These are phyloP conservation scores for Nannizziopsis arthrosporioides DNA, from an alignment of 2,329 filamentous ascomycete genomes.

Conservation along the genomic window DNA sequence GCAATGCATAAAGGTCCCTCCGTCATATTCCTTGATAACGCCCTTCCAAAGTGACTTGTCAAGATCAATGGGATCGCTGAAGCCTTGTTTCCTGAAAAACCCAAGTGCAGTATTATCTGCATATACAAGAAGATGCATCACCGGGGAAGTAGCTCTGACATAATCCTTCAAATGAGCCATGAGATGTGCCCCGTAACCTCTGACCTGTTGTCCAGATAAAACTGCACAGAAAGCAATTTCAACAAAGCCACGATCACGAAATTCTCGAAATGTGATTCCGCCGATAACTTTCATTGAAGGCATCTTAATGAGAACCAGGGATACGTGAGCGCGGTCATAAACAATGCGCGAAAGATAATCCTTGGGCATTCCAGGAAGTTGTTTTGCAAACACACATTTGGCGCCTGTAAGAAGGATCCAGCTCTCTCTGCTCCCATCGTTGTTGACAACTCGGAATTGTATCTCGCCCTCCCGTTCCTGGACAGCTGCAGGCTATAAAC, in stretches of 20 bases:
- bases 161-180: slow-evolving; percentile 90
- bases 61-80: slow-evolving; percentile 86
- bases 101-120: slow-evolving; percentile 88
- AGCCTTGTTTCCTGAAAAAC: slow-evolving; percentile 89
- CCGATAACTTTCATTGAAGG: slow-evolving; percentile 63
- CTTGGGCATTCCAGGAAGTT: slow-evolving; percentile 87
- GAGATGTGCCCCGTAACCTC: slow-evolving; percentile 83
- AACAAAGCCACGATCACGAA: slow-evolving; percentile 71
- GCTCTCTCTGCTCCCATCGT: slow-evolving; percentile 76
- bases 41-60: slow-evolving; percentile 78
- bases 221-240: slow-evolving; percentile 91
- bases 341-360: slow-evolving; percentile 84
- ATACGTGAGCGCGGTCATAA: slow-evolving; percentile 78
- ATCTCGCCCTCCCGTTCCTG: slow-evolving; percentile 92
- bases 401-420: slow-evolving; percentile 89
- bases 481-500: slow-evolving; percentile 62
- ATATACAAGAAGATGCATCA: slow-evolving; percentile 88
- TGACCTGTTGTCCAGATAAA: slow-evolving; percentile 81
- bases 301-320: slow-evolving; percentile 83
- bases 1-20: slow-evolving; percentile 88
- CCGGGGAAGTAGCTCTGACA: slow-evolving; percentile 77
- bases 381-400: slow-evolving; percentile 94
- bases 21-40: slow-evolving; percentile 85
- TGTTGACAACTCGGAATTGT: slow-evolving; percentile 95
- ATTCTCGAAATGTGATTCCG: slow-evolving; percentile 78